These are phyloP conservation scores for Globisporangium barbulae DNA, from an alignment of 352 stramenopile genomes.

Conservation along the genomic window DNA sequence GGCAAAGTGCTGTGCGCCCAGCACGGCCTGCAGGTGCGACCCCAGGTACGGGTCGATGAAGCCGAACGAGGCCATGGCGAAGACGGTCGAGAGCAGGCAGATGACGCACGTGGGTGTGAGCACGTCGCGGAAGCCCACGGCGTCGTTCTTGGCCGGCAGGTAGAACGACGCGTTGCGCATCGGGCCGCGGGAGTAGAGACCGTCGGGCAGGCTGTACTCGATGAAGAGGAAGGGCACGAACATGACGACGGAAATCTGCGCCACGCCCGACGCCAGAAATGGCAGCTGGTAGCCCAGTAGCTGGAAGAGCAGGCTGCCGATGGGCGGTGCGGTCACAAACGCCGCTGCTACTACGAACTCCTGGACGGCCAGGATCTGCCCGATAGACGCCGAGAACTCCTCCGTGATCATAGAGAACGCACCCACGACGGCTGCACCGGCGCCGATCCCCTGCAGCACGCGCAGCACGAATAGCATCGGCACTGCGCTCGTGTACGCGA, in stretches of 20 bases:
- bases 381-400: constrained; percentile 49
- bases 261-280: constrained; percentile 54
- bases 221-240: constrained; percentile 69
- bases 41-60: constrained; percentile 72
- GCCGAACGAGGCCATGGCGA: constrained; percentile 67
- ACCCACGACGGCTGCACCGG: constrained; percentile 60
- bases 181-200: constrained; percentile 31
- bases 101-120: constrained; percentile 53
- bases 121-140: constrained; percentile 41
- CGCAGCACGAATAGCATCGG: constrained; percentile 43
- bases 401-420: constrained; percentile 66
- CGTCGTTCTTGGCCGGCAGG: constrained; percentile 15
- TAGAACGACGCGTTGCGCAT: constrained; percentile 27
- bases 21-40: constrained; percentile 50
- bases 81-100: constrained; percentile 45
- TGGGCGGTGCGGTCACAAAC: constrained; percentile 54
- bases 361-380: constrained; percentile 54
- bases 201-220: constrained; percentile 69
- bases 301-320: constrained; percentile 59
- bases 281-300: constrained; percentile 51
- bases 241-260: constrained; percentile 62
- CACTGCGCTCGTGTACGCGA: constrained; percentile 48
- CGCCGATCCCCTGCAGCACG: constrained; percentile 56
- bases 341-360: constrained; percentile 66
- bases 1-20: constrained; percentile 55